phyloP scores from a whole-genome alignment of 495 filamentous ascomycete species.

The Hyphodiscus hymeniophilus region DNA sequence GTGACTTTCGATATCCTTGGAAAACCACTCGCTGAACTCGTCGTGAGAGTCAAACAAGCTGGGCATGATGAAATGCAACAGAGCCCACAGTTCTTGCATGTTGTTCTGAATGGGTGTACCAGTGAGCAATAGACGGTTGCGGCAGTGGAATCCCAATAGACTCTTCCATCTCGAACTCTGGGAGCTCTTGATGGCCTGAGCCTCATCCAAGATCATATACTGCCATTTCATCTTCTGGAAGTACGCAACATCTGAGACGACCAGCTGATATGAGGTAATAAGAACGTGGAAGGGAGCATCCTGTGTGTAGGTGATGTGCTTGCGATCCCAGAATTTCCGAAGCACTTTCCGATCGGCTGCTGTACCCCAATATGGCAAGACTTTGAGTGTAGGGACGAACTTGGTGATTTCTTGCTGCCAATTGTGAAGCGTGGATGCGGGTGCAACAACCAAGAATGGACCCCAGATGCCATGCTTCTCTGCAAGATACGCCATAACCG shows the following conservation, averaged over 20 bases:
- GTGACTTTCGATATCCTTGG: constrained; percentile 97
- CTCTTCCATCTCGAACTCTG: constrained; percentile 95
- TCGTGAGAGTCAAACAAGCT: constrained; percentile 97
- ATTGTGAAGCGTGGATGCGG: constrained; percentile 93
- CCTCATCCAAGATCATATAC: constrained; percentile 99
- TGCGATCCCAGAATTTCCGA: constrained; percentile 98
- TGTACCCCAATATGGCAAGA: constrained; percentile 93
- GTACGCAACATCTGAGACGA: constrained; percentile 90
- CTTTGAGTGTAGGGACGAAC: constrained; percentile 91
- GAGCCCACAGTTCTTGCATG: constrained; percentile 98
- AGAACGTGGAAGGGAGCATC: constrained; percentile 93
- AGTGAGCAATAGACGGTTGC: constrained; percentile 88
- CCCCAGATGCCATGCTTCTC: constrained; percentile 98
- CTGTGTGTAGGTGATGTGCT: constrained; percentile 88
- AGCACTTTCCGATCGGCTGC: constrained; percentile 92
- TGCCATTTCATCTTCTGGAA: constrained; percentile 99
- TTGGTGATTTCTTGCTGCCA: constrained; percentile 97
- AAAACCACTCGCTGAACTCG: constrained; percentile 99
- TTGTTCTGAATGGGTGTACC: constrained; percentile 99
- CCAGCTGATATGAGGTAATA: constrained; percentile 94
- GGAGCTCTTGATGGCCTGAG: constrained; percentile 98
- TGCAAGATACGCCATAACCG: constrained; percentile 97
- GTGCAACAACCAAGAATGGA: constrained; percentile 93
- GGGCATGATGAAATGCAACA: constrained; percentile 99
- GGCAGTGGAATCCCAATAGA: constrained; percentile 86